A percentile compares a stretch with the other conserved stretches of the same genome.
Evolutionary conservation across 306 rosid species (phyloP).

Genomic region (Begonia loranthoides): DNA sequence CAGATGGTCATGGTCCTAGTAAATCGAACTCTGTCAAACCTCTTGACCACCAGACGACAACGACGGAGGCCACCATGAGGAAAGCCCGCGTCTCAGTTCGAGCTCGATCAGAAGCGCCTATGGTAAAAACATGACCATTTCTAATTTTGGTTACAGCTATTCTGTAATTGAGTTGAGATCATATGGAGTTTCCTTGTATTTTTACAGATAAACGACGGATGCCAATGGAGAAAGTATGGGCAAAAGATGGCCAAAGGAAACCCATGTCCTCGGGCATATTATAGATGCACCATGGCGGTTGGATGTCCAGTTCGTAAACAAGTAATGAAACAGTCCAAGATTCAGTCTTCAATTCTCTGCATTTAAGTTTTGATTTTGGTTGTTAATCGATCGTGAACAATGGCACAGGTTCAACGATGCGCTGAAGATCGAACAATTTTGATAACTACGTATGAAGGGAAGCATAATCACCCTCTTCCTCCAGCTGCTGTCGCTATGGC

Average conservation of each 20-base stretch:
- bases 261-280: conserved; percentile 95
- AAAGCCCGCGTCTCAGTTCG: conserved; percentile 97
- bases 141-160: too few relatives aligned
- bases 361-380: too few relatives aligned
- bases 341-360: too few relatives aligned
- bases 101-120: conserved; percentile 91
- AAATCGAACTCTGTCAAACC: conserved; percentile 28
- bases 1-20: conserved; percentile 55
- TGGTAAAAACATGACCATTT: conserved; percentile 25
- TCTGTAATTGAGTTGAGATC: too few relatives aligned
- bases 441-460: conserved; percentile 88
- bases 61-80: conserved; percentile 73
- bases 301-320: conserved; percentile 99
- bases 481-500: conserved; percentile 98
- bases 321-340: conserved; percentile 15
- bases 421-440: conserved; percentile 68
- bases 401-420: conserved; percentile 73
- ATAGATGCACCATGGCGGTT: conserved; percentile 87
- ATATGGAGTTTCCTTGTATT: not conserved
- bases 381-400: too few relatives aligned
- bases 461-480: conserved; percentile 88
- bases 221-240: conserved; percentile 96
- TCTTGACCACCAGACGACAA: conserved; percentile 32
- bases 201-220: conserved; percentile 82
- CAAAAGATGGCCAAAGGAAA: conserved; percentile 97